These are phyloP conservation scores for Coprinopsis strossmayeri DNA, from an alignment of 768 basidiomycete genomes.

Conservation along the genomic window DNA sequence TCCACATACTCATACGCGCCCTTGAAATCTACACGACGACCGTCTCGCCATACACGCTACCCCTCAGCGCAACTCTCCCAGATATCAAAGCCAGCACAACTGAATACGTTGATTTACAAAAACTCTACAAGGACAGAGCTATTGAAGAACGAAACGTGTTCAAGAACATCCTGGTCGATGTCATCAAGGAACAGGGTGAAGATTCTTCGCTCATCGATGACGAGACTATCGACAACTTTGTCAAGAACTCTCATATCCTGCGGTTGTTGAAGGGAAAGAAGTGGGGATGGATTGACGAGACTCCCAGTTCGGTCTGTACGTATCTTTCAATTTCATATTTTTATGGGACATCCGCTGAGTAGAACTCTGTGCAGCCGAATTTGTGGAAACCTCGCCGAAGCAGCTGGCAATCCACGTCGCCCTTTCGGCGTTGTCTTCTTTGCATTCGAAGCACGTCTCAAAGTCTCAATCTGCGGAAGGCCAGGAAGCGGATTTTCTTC, in stretches of 20 bases:
- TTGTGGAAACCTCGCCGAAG: constrained; percentile 37
- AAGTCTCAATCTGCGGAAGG: constrained; percentile 12
- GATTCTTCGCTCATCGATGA: constrained; percentile 37
- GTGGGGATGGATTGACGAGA: constrained; percentile 52
- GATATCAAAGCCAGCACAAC: constrained; percentile 94
- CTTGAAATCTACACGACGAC: constrained; percentile 56
- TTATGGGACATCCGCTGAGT: constrained; percentile 6
- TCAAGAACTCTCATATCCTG: constrained; percentile 75
- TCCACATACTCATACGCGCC: constrained; percentile 74
- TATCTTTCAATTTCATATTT: constrained; percentile 6
- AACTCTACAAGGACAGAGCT: constrained; percentile 74
- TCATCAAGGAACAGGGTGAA: constrained; percentile 8
- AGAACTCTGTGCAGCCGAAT: constrained; percentile 27
- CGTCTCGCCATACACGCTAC: constrained; percentile 56
- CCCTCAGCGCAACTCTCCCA: constrained; percentile 80
- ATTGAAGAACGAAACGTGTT: constrained; percentile 59
- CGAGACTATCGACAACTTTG: constrained; percentile 58
- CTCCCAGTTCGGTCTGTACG: constrained; percentile 45
- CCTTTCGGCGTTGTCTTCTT: constrained; percentile 50
- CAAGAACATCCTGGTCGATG: constrained; percentile 35
- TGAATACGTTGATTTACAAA: constrained; percentile 80
- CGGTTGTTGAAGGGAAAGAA: constrained; percentile 56
- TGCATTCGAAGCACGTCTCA: constrained; percentile 21
- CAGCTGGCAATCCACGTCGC: constrained; percentile 67
- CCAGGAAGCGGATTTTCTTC: constrained; percentile 14